These are phyloP conservation scores for Pontederia crassipes DNA, from an alignment of 176 grass and related monocot genomes.

Conservation along the genomic window DNA sequence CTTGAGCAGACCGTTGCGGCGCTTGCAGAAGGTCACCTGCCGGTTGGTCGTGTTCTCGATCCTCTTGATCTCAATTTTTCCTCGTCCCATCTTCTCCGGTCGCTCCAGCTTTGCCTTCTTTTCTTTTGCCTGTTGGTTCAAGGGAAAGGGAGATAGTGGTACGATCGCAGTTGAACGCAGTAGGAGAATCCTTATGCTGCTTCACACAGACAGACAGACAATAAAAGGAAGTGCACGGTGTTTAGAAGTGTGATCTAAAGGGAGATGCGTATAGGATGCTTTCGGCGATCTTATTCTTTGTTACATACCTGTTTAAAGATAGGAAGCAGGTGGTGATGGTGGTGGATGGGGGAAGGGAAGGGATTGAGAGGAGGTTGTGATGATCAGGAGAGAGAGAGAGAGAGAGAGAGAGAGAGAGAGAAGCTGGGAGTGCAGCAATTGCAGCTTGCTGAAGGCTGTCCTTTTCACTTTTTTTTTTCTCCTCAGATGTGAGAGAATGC, in stretches of 20 bases:
- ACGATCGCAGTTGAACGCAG: background rate
- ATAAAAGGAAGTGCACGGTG: background rate
- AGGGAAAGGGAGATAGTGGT: background rate
- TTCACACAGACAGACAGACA: background rate
- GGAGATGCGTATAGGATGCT: too few relatives aligned
- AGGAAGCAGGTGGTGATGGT: too few relatives aligned
- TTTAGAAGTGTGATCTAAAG: background rate
- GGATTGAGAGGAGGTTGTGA: too few relatives aligned
- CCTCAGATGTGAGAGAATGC: background rate
- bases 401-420: background rate
- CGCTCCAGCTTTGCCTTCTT: background rate
- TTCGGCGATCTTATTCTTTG: too few relatives aligned
- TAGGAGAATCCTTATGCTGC: background rate
- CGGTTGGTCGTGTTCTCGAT: slow-evolving; percentile 45
- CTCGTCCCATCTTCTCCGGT: slow-evolving; percentile 10
- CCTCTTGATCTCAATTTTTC: slow-evolving; percentile 51
- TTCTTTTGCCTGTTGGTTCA: background rate
- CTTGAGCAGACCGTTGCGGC: slow-evolving; percentile 40
- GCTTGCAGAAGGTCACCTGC: slow-evolving; percentile 46
- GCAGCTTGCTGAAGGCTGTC: background rate
- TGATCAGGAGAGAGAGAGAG: background rate
- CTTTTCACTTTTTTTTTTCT: background rate
- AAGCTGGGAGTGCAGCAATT: background rate
- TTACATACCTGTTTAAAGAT: too few relatives aligned
- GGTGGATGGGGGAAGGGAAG: too few relatives aligned